phyloP scores from a whole-genome alignment of 495 filamentous ascomycete genomes.

The Aspergillus mulundensis region DNA sequence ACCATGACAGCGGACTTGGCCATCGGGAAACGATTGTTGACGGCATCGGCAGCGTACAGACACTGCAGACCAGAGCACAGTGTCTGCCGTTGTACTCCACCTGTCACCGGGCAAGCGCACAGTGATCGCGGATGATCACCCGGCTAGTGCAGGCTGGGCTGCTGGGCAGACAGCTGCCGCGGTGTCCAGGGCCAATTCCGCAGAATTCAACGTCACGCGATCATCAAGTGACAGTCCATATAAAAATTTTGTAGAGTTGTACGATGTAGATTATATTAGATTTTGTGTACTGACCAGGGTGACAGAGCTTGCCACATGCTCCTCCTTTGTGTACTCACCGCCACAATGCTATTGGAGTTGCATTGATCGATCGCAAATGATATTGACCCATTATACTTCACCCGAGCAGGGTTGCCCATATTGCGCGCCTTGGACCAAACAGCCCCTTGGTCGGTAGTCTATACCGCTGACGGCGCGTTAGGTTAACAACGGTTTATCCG shows the following conservation, averaged over 20 bases:
- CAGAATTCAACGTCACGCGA: slow-evolving; percentile 2
- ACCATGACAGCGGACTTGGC: not conserved
- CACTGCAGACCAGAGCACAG: not conserved
- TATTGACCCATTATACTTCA: not conserved
- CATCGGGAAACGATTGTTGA: not conserved
- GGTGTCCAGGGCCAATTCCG: not conserved
- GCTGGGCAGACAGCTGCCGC: not conserved
- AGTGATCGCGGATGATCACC: not conserved
- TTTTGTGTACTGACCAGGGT: not conserved
- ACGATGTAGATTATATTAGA: not conserved
- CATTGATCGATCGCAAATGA: not conserved
- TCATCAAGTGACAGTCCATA: not conserved
- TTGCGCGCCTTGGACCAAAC: not conserved
- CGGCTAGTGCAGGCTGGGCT: not conserved
- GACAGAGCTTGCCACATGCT: not conserved
- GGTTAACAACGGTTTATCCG: no score
- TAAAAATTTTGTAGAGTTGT: not conserved
- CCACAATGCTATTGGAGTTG: not conserved
- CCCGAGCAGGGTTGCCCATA: not conserved
- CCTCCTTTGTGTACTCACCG: not conserved
- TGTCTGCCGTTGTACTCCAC: not conserved
- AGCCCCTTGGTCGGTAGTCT: not conserved
- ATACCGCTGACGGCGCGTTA: no score
- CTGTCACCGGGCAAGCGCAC: not conserved
- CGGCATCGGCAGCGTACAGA: not conserved